Conservation (phyloP, 129 eudicot genomes). For the Silybum marianum region DNA sequence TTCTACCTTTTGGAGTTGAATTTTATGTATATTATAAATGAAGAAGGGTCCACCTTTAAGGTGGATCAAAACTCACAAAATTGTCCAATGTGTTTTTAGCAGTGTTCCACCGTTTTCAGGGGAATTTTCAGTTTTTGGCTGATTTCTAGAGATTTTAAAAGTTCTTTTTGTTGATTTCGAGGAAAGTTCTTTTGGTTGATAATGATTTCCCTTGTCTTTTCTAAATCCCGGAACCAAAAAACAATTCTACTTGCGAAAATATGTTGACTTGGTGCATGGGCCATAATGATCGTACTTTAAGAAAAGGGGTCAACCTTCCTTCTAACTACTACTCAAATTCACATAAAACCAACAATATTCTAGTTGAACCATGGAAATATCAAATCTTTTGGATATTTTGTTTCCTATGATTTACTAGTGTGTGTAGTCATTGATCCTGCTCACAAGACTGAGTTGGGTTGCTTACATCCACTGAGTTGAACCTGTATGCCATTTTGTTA, state of each 20-base stretch:
- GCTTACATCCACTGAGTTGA: background rate
- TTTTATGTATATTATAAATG: background rate
- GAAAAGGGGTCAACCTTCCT: background rate
- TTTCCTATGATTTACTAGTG: background rate
- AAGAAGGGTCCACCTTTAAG: background rate
- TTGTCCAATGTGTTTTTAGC: too few species aligned
- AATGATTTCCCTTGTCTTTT: background rate
- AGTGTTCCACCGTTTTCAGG: too few species aligned
- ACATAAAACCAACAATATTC: background rate
- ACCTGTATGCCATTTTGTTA: conserved; percentile 1
- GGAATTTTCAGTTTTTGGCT: background rate
- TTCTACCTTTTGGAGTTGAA: background rate
- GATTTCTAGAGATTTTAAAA: background rate
- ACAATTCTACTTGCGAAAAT: too few species aligned
- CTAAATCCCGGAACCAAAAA: background rate
- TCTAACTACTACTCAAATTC: background rate
- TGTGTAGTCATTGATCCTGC: background rate
- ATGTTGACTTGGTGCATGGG: too few species aligned
- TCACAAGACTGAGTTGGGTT: conserved; percentile 1
- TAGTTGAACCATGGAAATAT: background rate
- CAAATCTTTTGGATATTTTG: background rate
- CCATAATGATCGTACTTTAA: background rate
- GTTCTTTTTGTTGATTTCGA: background rate
- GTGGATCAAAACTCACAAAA: too few species aligned
- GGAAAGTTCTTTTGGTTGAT: background rate